These are phyloP conservation scores for Rhynchospora pubera DNA, from an alignment of 176 grass and related monocot species.

Conservation along the genomic window DNA sequence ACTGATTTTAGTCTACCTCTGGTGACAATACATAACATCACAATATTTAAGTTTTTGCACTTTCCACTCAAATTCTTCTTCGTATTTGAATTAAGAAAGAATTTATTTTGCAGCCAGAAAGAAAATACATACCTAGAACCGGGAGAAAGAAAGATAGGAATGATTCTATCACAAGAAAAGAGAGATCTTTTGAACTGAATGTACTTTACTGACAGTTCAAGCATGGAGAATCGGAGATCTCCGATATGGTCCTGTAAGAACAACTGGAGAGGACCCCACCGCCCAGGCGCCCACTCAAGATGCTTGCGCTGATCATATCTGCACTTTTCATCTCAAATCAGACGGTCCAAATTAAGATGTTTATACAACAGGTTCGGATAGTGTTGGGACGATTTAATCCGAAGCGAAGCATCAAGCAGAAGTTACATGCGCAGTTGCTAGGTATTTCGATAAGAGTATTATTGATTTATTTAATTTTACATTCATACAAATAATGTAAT, in stretches of 20 bases:
- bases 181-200: background rate
- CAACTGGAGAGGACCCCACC: background rate
- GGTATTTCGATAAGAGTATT: no score
- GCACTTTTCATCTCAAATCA: background rate
- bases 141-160: background rate
- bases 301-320: background rate
- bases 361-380: background rate
- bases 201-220: background rate
- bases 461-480: no score
- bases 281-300: background rate
- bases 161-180: no score
- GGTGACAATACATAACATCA: background rate
- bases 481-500: no score
- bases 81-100: background rate
- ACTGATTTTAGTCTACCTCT: no score
- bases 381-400: background rate
- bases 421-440: no score
- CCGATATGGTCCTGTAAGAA: background rate
- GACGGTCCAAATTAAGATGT: background rate
- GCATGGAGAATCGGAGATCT: background rate
- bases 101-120: background rate
- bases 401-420: no score
- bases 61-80: background rate
- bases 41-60: background rate
- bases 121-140: background rate